Conservation (phyloP, 2,329 filamentous ascomycete species). For the Neofusicoccum sp. region DNA sequence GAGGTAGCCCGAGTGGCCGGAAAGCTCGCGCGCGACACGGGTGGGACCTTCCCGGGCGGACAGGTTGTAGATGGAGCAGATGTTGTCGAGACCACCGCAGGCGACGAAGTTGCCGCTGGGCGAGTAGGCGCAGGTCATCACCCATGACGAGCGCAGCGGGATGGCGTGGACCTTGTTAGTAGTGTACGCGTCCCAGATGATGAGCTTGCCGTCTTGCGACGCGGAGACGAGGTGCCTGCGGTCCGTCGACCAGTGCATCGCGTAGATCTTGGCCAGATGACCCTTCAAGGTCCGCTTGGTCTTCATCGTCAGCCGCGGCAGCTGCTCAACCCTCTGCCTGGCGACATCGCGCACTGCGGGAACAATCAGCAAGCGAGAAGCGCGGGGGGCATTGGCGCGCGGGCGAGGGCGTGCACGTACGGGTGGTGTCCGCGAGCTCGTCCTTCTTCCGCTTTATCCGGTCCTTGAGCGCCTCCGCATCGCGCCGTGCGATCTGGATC, state of each 20-base stretch:
- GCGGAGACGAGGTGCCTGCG: conserved; percentile 94
- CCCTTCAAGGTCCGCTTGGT: conserved; percentile 95
- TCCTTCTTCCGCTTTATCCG: conserved; percentile 99
- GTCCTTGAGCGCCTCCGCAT: conserved; percentile 96
- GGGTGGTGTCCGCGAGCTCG: conserved; percentile 94
- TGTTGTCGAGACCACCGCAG: conserved; percentile 97
- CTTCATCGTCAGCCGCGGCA: conserved; percentile 95
- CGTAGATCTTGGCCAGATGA: conserved; percentile 98
- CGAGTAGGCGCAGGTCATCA: conserved; percentile 99
- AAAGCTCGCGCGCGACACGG: conserved; percentile 90
- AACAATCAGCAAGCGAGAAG: background rate
- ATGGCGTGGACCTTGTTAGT: conserved; percentile 99
- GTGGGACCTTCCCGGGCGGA: conserved; percentile 97
- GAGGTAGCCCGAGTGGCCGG: conserved; percentile 93
- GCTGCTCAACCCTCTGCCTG: conserved; percentile 84
- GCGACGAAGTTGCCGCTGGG: conserved; percentile 98
- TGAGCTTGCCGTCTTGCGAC: conserved; percentile 98
- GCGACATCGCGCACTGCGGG: conserved; percentile 81
- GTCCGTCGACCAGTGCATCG: conserved; percentile 99
- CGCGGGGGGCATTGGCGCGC: background rate
- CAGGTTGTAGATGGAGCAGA: conserved; percentile 99
- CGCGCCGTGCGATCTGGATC: conserved; percentile 95
- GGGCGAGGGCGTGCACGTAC: conserved; percentile 58
- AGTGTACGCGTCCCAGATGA: conserved; percentile 99
- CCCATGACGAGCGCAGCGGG: conserved; percentile 94